These are phyloP conservation scores for Apophysomyces ossiformis DNA, from an alignment of 371 early-diverging fungal genomes.

Conservation along the genomic window DNA sequence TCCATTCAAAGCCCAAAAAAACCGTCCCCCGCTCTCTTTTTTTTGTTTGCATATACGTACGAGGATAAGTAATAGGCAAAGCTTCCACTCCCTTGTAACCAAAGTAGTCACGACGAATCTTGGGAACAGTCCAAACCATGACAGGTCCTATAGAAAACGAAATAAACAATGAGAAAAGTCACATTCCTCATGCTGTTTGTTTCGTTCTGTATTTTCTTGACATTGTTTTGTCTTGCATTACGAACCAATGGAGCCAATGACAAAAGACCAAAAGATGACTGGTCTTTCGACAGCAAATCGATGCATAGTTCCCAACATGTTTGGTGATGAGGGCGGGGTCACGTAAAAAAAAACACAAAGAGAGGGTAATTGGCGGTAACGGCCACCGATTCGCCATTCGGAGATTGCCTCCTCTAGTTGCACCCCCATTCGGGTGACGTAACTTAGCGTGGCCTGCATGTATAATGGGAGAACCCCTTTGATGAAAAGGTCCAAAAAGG, in stretches of 20 bases:
- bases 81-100: slow-evolving; percentile 50
- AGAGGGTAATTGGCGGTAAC: background rate
- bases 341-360: background rate
- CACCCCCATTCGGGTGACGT: no score
- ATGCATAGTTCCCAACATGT: slow-evolving; percentile 40
- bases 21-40: background rate
- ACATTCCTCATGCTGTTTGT: no score
- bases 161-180: background rate
- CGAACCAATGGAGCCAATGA: slow-evolving; percentile 48
- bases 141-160: slow-evolving; percentile 37
- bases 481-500: no score
- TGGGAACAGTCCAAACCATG: slow-evolving; percentile 54
- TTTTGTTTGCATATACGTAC: slow-evolving; percentile 30
- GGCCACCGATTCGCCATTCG: no score
- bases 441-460: no score
- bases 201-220: background rate
- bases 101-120: slow-evolving; percentile 52
- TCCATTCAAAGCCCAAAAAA: background rate
- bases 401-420: no score
- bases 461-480: no score
- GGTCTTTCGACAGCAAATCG: slow-evolving; percentile 48
- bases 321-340: background rate
- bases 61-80: slow-evolving; percentile 52
- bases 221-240: background rate
- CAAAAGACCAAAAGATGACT: slow-evolving; percentile 51